These are phyloP conservation scores for Bocquillonia castaneifolia DNA, from an alignment of 441 rosid species.

Conservation along the genomic window DNA sequence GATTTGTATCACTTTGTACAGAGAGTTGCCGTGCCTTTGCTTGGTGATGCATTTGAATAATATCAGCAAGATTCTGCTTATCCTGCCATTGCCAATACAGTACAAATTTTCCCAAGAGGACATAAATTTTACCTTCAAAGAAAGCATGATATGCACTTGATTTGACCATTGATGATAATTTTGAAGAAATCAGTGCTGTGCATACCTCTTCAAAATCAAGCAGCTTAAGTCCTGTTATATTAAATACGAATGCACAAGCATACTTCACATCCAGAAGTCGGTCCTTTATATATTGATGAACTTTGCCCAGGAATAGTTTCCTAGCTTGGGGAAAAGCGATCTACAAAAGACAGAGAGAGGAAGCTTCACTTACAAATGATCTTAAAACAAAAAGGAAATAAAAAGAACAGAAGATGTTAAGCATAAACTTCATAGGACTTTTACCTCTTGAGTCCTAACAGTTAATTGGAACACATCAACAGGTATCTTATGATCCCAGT, in stretches of 20 bases:
- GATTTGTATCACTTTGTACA: slow-evolving; percentile 62
- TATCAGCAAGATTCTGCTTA: slow-evolving; percentile 78
- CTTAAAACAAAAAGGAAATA: not conserved
- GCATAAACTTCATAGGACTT: slow-evolving; percentile 17
- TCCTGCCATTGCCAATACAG: slow-evolving; percentile 56
- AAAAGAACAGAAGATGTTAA: slow-evolving; percentile 2
- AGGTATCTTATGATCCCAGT: slow-evolving; percentile 92
- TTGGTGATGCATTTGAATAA: slow-evolving; percentile 82
- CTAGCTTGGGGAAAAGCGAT: slow-evolving; percentile 73
- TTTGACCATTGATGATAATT: slow-evolving; percentile 11
- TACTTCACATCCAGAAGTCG: slow-evolving; percentile 81
- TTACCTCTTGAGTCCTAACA: slow-evolving; percentile 70
- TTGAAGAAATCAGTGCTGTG: slow-evolving; percentile 23
- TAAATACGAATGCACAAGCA: slow-evolving; percentile 78
- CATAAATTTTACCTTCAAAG: slow-evolving; percentile 10
- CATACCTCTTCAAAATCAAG: slow-evolving; percentile 77
- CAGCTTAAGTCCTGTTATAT: slow-evolving; percentile 41
- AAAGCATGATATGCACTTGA: slow-evolving; percentile 4
- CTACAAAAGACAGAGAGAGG: slow-evolving; percentile 43
- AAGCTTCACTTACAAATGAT: slow-evolving; percentile 9
- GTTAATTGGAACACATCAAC: slow-evolving; percentile 74
- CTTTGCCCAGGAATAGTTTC: slow-evolving; percentile 73
- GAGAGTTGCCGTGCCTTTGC: slow-evolving; percentile 75
- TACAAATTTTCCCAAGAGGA: slow-evolving; percentile 10
- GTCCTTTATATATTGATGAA: slow-evolving; percentile 90